Base-by-base conservation (phyloP, 2,329 filamentous ascomycete species). In the Chalara sp. region DNA sequence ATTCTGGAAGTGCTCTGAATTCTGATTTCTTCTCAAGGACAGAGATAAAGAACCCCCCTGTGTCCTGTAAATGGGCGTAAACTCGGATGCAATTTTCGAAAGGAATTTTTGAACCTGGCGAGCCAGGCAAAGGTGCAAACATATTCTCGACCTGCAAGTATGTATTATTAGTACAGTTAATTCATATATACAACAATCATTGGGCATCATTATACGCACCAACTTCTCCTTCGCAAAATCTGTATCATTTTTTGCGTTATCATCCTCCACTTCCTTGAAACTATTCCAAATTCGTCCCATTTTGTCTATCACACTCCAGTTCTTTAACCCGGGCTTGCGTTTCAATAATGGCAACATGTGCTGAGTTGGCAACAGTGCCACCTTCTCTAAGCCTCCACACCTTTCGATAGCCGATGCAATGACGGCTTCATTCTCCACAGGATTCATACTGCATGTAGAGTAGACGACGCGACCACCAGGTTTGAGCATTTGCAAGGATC, bases 391-490 rank as follows among this genome's bases (percentile, higher is more conserved):
- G 3, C 93, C 93, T 55, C 93, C 93, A 63, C 91, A 97, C 51
- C 91, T 81, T 61, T 90, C 86, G 60, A 99, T 91, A 8, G 93
- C 93, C 30, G 86, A 85, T 1, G 88, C 83, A 53, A 99, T 76
- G 12, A 97, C 90, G 6, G 93, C 86, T 71, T 99, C 93, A 64
- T 99, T 96, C 74, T 99, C 93, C 31, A 97, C 83, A 0, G 93
- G 93, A 71, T 99, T 99, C 87, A 99, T 89, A 69, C 90, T 96
- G 77, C 93, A 99, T 21, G 93, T 99, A 3, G 92, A 97, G 73
- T 97, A 99, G 48, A 99, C 92, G 31, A 97, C 88, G 56, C 91
- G 83, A 47, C 93, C 93, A 40, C 93, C 92, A 50, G 89, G 86
- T 75, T 96, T 97, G 58, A 99, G 81, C 83, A 99, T 89, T 71